phyloP scores from a whole-genome alignment of 140 eudicot species.

The Cichorium intybus region DNA sequence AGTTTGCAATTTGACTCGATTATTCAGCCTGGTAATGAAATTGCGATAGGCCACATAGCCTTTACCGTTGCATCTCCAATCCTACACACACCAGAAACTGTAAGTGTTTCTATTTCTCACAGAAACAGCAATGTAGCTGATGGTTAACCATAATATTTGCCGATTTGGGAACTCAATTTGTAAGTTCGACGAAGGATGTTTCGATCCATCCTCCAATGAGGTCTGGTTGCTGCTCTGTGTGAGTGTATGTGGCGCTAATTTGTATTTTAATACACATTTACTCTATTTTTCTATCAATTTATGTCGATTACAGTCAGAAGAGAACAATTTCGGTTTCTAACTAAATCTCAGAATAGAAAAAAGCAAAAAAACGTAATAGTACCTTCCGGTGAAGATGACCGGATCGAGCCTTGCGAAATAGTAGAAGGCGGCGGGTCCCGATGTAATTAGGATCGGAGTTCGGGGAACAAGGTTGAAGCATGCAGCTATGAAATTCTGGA shows the following conservation, averaged over 20 bases:
- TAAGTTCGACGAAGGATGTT: neutral
- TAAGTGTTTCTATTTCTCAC: neutral
- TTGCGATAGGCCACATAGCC: slow-evolving; percentile 87
- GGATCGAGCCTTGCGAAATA: slow-evolving; percentile 64
- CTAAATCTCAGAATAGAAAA: neutral
- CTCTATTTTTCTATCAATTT: neutral
- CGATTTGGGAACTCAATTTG: neutral
- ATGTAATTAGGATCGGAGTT: slow-evolving; percentile 70
- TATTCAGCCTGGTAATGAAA: slow-evolving; percentile 69
- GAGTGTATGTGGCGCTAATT: too few relatives aligned
- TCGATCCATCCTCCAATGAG: slow-evolving; percentile 1
- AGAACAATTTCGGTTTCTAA: neutral
- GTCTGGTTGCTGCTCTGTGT: neutral
- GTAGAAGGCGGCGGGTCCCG: slow-evolving; percentile 84
- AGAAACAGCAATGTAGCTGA: too few relatives aligned
- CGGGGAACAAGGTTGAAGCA: slow-evolving; percentile 77
- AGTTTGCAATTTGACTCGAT: slow-evolving; percentile 61
- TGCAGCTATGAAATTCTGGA: slow-evolving; percentile 80
- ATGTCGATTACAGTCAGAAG: neutral
- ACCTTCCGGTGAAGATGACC: slow-evolving; percentile 73
- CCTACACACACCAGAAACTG: slow-evolving; percentile 45
- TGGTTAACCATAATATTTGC: neutral
- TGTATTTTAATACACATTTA: too few relatives aligned
- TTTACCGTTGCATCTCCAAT: slow-evolving; percentile 92
- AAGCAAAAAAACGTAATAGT: neutral